Percentiles rank a stretch among this genome's conserved stretches.
Evolutionary conservation across 192 early-diverging fungal genomes (phyloP).

Genomic region (Backusella tuberculispora): DNA sequence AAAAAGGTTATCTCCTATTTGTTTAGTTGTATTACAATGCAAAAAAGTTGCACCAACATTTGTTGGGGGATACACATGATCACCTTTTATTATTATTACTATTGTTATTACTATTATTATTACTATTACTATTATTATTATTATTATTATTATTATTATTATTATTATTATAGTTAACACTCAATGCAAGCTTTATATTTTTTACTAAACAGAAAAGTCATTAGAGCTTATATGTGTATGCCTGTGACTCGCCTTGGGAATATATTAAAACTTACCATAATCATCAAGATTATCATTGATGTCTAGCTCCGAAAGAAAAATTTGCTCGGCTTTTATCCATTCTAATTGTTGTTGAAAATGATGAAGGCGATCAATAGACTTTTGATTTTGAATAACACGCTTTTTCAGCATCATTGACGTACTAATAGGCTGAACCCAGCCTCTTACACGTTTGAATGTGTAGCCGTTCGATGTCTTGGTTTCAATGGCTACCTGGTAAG

Average conservation of each 20-base stretch:
- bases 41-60: background rate
- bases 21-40: background rate
- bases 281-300: constrained; percentile 31
- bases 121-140: background rate
- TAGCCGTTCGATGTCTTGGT: background rate
- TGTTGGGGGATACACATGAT: background rate
- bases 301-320: constrained; percentile 36
- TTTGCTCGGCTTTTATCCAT: constrained; percentile 43
- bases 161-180: background rate
- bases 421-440: constrained; percentile 42
- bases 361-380: constrained; percentile 41
- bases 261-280: constrained; percentile 41
- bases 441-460: constrained; percentile 22
- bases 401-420: constrained; percentile 57
- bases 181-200: background rate
- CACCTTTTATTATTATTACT: background rate
- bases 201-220: background rate
- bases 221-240: background rate
- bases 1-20: too few relatives aligned
- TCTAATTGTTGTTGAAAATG: constrained; percentile 32
- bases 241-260: background rate
- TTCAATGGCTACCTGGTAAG: constrained; percentile 12
- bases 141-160: background rate
- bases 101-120: background rate
- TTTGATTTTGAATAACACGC: constrained; percentile 38